Percentiles rank a stretch among this genome's conserved stretches.
These are phyloP conservation scores for Emmonsiellopsis sp. DNA, from an alignment of 2,329 filamentous ascomycete species.

Conservation along the genomic window DNA sequence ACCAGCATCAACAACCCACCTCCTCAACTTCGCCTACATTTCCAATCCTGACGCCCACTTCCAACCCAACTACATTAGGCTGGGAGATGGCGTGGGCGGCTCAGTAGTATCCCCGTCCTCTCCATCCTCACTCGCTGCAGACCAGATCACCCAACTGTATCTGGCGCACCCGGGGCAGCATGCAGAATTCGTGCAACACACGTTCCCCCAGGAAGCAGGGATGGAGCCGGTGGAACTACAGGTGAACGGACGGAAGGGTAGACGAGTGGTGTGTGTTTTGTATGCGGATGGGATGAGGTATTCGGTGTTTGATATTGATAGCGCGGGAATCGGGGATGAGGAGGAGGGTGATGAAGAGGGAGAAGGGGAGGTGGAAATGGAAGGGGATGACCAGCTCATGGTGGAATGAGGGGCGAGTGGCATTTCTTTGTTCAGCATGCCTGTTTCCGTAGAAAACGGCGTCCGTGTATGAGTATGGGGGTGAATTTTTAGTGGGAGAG, in stretches of 20 bases:
- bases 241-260: constrained; percentile 47
- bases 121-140: neutral
- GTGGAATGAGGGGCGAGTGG: neutral
- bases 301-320: constrained; percentile 48
- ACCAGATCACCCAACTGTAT: constrained; percentile 6
- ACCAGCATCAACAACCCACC: constrained; percentile 16
- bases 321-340: constrained; percentile 24
- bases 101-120: constrained; percentile 2
- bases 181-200: constrained; percentile 32
- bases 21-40: constrained; percentile 28
- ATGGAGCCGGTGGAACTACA: constrained; percentile 40
- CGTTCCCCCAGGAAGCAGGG: constrained; percentile 39
- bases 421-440: no score
- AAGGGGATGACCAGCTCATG: neutral
- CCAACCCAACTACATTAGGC: constrained; percentile 14
- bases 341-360: constrained; percentile 16
- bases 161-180: constrained; percentile 13
- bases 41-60: constrained; percentile 9
- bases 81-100: constrained; percentile 7
- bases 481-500: neutral
- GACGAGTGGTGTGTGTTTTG: constrained; percentile 46
- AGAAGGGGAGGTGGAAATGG: constrained; percentile 10
- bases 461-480: neutral
- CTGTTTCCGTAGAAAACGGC: no score
- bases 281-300: constrained; percentile 47